Conservation (phyloP, 176 grass and related monocot genomes). For the Paspalum notatum region DNA sequence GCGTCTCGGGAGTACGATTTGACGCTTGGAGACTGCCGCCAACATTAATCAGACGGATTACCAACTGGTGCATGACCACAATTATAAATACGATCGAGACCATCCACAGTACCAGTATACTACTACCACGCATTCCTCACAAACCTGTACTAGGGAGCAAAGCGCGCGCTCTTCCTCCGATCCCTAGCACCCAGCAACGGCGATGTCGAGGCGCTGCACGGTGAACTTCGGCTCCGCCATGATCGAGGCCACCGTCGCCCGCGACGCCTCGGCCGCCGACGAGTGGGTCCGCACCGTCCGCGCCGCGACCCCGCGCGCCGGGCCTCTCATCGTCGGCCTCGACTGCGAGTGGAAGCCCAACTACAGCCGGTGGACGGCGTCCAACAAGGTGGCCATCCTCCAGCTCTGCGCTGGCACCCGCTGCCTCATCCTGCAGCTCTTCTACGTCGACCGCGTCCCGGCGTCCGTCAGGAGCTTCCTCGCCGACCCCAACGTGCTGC, state of each 20-base stretch:
- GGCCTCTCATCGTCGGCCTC: slow-evolving; percentile 45
- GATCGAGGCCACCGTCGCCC: slow-evolving; percentile 50
- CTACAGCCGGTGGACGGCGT: background rate
- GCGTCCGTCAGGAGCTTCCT: slow-evolving; percentile 45
- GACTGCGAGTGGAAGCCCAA: slow-evolving; percentile 67
- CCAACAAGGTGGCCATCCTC: slow-evolving; percentile 55
- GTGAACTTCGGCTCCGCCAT: slow-evolving; percentile 30
- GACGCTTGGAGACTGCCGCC: too few species aligned
- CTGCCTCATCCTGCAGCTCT: slow-evolving; percentile 66
- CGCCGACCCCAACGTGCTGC: slow-evolving; percentile 24
- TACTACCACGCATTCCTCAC: too few species aligned
- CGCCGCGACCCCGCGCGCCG: background rate
- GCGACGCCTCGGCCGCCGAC: slow-evolving; percentile 20
- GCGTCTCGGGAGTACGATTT: too few species aligned
- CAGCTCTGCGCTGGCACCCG: slow-evolving; percentile 53
- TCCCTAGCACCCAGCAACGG: background rate
- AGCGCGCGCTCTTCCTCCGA: too few species aligned
- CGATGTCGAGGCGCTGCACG: slow-evolving; percentile 2
- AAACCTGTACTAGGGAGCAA: too few species aligned
- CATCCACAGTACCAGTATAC: too few species aligned
- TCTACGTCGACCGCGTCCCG: slow-evolving; percentile 50
- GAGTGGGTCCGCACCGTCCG: slow-evolving; percentile 39
- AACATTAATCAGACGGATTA: too few species aligned
- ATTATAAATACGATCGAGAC: too few species aligned
- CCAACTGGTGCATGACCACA: too few species aligned